Evolutionary conservation across 1,284 basidiomycete genomes (phyloP), one percentile per base, ranked within the genome.

Genomic region (Trametes polyzona): DNA sequence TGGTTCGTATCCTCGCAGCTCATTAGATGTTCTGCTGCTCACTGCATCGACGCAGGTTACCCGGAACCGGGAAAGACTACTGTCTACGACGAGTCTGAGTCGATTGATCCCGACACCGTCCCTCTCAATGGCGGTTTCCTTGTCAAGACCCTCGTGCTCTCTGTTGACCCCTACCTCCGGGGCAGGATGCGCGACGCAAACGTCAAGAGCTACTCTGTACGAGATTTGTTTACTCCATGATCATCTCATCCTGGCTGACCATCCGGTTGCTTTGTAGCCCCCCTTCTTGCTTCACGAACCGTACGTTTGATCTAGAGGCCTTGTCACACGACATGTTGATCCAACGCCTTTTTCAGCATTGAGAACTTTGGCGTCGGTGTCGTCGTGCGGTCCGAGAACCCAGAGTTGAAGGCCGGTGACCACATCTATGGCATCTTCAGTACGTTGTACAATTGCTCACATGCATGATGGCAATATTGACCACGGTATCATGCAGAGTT

Each of bases 71-170:
- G 53, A 55, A 74, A 78, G 59, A 79, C 76, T 4, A 75, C 76
- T 11, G 71, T 78, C 16, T 80, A 82, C 61, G 81, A 83, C 52
- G 69, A 67, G 5, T 74, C 75, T 1, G 62, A 76, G 43, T 74
- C 68, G 2, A 82, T 87, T 58, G 83, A 87, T 62, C 61, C 79
- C 27, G 79, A 83, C 4, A 77, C 60, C 21, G 77, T 76, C 1
- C 65, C 76, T 3, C 69, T 85, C 10, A 70, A 83, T 47, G 84
- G 83, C 23, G 82, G 82, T 0, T 70, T 83, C 60, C 70, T 86
- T 19, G 62, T 82, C 50, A 83, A 84, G 69, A 73, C 74, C 2
- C 71, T 83, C 19, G 74, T 75, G 0, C 63, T 82, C 7, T 78
- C 73, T 6, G 69, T 82, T 33, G 82, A 83, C 62, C 82, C 82